Base-by-base conservation (phyloP, 2,329 filamentous ascomycete species). In the Penicillium crustosum region DNA sequence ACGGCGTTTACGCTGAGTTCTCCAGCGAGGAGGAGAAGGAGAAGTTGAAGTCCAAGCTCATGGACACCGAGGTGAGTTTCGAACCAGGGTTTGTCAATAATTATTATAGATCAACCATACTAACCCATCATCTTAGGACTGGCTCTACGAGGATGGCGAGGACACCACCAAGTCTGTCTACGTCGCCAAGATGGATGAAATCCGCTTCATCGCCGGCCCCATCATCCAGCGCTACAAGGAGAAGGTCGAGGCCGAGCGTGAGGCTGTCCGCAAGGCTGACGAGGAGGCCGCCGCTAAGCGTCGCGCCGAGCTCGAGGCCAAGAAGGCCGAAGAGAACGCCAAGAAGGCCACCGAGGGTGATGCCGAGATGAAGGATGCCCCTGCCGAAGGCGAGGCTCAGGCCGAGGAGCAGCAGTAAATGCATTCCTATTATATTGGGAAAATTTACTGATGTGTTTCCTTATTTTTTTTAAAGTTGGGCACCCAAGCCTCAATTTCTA, bases 91-190 rank as follows among this genome's bases (percentile, higher is more conserved):
- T 27, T 47, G 17, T 15, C 27, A 23, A 36, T 6, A 41, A 13
- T 17, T 60, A 63, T 66, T 3, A 6, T 15, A 35, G 10, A 42
- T 23, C 42, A 29, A 9, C 6, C 13, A 69, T 57, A 72, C 68
- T 63, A 56, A 45, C 19, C 2, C 9, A 45, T 15, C 9, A 25
- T 43, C 3, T 12, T 64, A 97, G 93, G 93, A 99, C 74, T 99
- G 94, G 94, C 84, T 99, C 61, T 97, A 97, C 77, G 93, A 97
- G 54, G 94, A 97, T 55, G 94, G 94, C 60, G 93, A 97, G 63
- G 94, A 99, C 75, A 86, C 92, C 66, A 89, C 89, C 71, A 97
- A 97, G 84, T 92, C 90, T 54, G 85, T 94, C 71, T 99, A 99
- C 79, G 81, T 95, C 61, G 85, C 91, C 79, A 99, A 97, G 86